Conservation (phyloP, 2,329 filamentous ascomycete species). For the Verticillium nubilum region DNA sequence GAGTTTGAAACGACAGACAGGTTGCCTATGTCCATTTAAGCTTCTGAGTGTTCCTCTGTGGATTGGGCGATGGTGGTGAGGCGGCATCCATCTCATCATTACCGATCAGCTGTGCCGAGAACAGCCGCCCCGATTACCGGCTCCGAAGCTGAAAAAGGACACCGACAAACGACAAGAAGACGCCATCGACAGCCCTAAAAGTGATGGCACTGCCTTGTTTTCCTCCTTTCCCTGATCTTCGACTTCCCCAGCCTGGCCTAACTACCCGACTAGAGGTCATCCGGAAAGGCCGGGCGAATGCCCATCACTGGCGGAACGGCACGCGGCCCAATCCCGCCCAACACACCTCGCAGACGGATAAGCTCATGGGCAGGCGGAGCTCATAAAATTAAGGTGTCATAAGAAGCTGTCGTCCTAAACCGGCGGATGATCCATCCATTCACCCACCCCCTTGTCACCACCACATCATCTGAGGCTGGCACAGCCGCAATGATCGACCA, state of each 20-base stretch:
- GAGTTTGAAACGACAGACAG: not conserved
- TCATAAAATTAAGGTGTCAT: no score
- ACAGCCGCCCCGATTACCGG: slow-evolving; percentile 10
- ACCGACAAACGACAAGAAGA: not conserved
- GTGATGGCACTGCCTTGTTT: slow-evolving; percentile 6
- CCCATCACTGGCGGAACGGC: not conserved
- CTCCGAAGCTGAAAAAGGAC: not conserved
- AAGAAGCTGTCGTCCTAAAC: not conserved
- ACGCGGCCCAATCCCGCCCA: not conserved
- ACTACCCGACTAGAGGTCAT: not conserved
- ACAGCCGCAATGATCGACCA: slow-evolving; percentile 6
- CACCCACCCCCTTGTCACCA: not conserved
- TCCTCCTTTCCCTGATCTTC: not conserved
- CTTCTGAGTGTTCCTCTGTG: not conserved
- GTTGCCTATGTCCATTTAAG: not conserved
- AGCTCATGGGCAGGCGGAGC: not conserved
- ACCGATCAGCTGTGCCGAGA: slow-evolving; percentile 7
- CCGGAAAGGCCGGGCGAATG: not conserved
- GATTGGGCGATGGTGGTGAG: not conserved
- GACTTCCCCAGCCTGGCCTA: not conserved
- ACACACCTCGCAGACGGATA: not conserved
- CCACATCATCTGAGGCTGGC: slow-evolving; percentile 1
- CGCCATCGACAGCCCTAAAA: not conserved
- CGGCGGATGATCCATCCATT: not conserved
- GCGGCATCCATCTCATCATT: not conserved